Base-by-base conservation (phyloP, 1,284 basidiomycete genomes). In the Fomitopsis schrenkii region DNA sequence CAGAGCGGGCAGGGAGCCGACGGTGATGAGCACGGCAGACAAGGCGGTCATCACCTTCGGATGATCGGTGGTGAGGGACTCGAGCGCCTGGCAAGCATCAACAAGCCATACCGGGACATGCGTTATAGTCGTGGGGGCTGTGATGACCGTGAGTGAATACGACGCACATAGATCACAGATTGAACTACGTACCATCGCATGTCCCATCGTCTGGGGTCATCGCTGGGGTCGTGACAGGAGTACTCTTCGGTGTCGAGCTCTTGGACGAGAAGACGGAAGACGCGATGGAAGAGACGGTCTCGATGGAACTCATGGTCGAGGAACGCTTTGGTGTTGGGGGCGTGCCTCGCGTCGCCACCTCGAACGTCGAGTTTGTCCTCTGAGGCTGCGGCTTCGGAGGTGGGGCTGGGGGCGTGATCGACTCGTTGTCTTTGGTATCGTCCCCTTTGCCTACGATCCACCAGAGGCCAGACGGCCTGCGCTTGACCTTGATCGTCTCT, bases 11-110 rank as follows among this genome's bases (percentile, higher is more conserved):
- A 91, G 79, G 40, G 86, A 84, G 44, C 90, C 89, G 48, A 86
- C 86, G 6, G 88, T 90, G 70, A 91, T 88, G 64, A 91, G 81
- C 60, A 91, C 83, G 6, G 89, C 89, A 62, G 87, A 87, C 58
- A 91, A 71, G 42, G 88, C 82, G 62, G 82, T 85, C 87, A 91
- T 90, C 33, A 83, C 82, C 69, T 86, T 87, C 3, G 89, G 90
- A 67, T 91, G 88, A 67, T 91, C 89, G 62, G 77, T 80, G 8
- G 84, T 84, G 59, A 91, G 81, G 74, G 83, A 88, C 60, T 90
- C 88, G 64, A 91, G 80, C 14, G 89, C 90, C 55, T 79, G 83
- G 66, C 85, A 86, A 4, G 89, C 90, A 67, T 90, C 90, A 59
- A 91, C 69, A 30, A 91, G 79, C 89, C 89, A 91, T 0, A 83